Conservation (phyloP, 768 basidiomycete genomes). For the Tephrocybe rancida region DNA sequence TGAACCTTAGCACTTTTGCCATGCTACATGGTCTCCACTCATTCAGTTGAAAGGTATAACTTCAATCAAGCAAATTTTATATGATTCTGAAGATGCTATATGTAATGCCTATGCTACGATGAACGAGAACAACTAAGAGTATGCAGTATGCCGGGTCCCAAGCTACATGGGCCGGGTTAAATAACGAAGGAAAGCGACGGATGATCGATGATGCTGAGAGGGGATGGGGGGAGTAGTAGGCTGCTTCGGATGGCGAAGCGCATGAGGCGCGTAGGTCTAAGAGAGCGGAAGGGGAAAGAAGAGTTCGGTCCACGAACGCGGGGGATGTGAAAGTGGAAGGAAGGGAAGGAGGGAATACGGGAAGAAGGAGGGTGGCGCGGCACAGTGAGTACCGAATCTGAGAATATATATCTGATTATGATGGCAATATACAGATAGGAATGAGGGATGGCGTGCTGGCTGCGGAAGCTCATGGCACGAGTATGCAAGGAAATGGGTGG, state of each 20-base stretch:
- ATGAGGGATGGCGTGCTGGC: too few relatives aligned
- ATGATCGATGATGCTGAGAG: not conserved
- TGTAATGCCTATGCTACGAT: not conserved
- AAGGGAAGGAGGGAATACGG: not conserved
- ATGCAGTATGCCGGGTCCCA: not conserved
- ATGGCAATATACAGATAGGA: not conserved
- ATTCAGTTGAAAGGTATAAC: too few relatives aligned
- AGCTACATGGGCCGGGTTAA: not conserved
- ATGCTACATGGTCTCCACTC: too few relatives aligned
- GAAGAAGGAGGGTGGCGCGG: constrained; percentile 1
- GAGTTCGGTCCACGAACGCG: constrained; percentile 11
- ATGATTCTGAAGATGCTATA: not conserved
- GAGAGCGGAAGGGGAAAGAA: not conserved
- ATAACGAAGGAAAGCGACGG: not conserved
- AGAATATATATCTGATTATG: too few relatives aligned
- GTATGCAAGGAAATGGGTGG: too few relatives aligned
- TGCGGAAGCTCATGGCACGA: too few relatives aligned
- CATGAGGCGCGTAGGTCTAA: not conserved
- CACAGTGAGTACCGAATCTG: not conserved
- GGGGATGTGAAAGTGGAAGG: not conserved
- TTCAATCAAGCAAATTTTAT: too few relatives aligned
- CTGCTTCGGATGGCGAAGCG: too few relatives aligned
- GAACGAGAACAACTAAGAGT: not conserved
- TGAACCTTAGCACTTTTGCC: too few relatives aligned
- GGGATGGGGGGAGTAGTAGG: not conserved